Conservation (phyloP, 345 rosid genomes). For the Rhodamnia rubescens region DNA sequence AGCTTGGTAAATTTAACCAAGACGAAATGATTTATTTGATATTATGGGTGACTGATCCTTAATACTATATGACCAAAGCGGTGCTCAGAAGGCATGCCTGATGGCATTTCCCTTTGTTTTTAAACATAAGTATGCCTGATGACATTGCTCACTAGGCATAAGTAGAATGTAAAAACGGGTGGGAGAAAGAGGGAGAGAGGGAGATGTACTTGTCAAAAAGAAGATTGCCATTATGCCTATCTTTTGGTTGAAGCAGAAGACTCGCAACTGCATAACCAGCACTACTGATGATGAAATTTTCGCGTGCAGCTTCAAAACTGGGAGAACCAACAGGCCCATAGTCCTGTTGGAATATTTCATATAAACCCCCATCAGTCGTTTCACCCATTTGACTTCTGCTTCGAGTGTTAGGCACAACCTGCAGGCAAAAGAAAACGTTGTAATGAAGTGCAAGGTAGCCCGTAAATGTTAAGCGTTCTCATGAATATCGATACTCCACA, state of each 20-base stretch:
- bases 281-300: constrained; percentile 90
- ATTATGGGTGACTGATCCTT: background rate
- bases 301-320: constrained; percentile 87
- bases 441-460: background rate
- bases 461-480: background rate
- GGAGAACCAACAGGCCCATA: constrained; percentile 91
- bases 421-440: background rate
- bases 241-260: constrained; percentile 96
- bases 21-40: too few relatives aligned
- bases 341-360: constrained; percentile 93
- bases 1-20: too few relatives aligned
- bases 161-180: background rate
- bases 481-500: background rate
- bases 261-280: constrained; percentile 99
- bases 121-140: background rate
- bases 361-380: constrained; percentile 96
- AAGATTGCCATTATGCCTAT: constrained; percentile 98
- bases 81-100: background rate
- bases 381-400: constrained; percentile 99
- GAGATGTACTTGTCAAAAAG: constrained; percentile 75
- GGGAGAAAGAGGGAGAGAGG: background rate
- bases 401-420: constrained; percentile 94
- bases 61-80: background rate
- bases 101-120: background rate
- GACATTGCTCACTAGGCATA: background rate